Conservation (phyloP, 805 yeast species). For the Candida ulmi region DNA sequence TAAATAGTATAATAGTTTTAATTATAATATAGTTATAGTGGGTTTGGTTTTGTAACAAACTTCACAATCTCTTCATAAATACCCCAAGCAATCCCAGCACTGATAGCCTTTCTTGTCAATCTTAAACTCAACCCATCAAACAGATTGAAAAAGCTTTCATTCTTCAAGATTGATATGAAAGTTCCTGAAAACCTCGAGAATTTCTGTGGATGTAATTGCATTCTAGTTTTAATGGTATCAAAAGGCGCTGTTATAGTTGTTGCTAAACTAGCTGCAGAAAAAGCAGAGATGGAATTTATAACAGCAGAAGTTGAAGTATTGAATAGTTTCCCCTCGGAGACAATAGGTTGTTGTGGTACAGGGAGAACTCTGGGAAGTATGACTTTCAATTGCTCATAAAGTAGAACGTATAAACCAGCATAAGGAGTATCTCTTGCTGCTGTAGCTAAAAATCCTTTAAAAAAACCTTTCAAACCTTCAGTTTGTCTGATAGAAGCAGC, state of each 20-base stretch:
- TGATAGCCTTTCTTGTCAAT: constrained; percentile 75
- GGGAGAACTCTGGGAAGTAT: constrained; percentile 38
- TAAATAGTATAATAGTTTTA: too few relatives aligned
- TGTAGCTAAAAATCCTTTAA: constrained; percentile 85
- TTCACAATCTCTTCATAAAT: constrained; percentile 84
- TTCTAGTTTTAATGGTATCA: constrained; percentile 87
- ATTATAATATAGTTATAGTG: too few relatives aligned
- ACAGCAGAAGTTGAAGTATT: constrained; percentile 41
- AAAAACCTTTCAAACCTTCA: constrained; percentile 65
- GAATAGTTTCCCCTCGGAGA: constrained; percentile 11
- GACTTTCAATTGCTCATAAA: constrained; percentile 73
- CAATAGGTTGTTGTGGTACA: constrained; percentile 7
- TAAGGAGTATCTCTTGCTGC: constrained; percentile 90
- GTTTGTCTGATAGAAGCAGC: constrained; percentile 43
- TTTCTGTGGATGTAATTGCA: constrained; percentile 62
- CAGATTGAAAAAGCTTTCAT: constrained; percentile 48
- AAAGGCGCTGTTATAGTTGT: constrained; percentile 91
- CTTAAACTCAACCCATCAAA: constrained; percentile 84
- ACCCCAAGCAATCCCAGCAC: constrained; percentile 97
- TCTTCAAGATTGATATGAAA: constrained; percentile 28
- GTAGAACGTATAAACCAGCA: constrained; percentile 85
- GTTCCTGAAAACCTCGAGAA: constrained; percentile 40
- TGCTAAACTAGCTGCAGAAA: constrained; percentile 69
- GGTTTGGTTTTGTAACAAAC: constrained; percentile 4
- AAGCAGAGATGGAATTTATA: constrained; percentile 73